Base-by-base conservation (phyloP, 345 rosid species). In the Eucalyptus virginea region DNA sequence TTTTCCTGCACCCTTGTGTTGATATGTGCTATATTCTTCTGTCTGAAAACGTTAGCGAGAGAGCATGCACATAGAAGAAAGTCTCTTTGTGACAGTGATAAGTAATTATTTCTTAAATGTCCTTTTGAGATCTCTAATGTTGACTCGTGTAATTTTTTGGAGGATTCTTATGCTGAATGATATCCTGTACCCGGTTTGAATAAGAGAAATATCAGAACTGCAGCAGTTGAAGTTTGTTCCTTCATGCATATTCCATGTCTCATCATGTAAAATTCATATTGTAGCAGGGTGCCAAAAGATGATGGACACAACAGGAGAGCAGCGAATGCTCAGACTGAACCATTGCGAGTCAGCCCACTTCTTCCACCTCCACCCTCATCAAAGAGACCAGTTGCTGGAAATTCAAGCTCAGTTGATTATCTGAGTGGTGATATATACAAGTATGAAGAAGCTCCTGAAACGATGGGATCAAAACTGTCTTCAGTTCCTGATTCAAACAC, bases 391-490 rank as follows among this genome's bases (percentile, higher is more conserved):
- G 95, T 95, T 77, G 90, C 89, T 48, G 87, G 89, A 50, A 94
- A 94, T 49, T 89, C 97, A 28, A 92, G 93, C 56, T 18, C 91
- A 88, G 83, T 94, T 87, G 99, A 98, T 91, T 98, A 92, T 92
- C 99, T 98, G 91, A 98, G 99, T 90, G 99, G 99, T 30, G 99
- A 98, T 87, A 88, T 87, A 86, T 98, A 95, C 94, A 95, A 93
- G 90, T 94, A 94, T 48, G 94, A 92, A 90, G 96, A 88, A 81
- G 88, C 92, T 86, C 89, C 94, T 12, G 93, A 88, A 81, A 87
- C 86, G 87, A 80, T 91, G 80, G 92, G 90, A 91, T 89, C 92
- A 11, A 17, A 89, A 6, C 90, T 93, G 58, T 90, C 87, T 37
- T 87, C 92, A 0, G 91, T 89, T 88, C 94, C 93, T 77, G 90